These are phyloP conservation scores for Moesziomyces antarcticus DNA, from an alignment of 1,284 basidiomycete species.

Conservation along the genomic window DNA sequence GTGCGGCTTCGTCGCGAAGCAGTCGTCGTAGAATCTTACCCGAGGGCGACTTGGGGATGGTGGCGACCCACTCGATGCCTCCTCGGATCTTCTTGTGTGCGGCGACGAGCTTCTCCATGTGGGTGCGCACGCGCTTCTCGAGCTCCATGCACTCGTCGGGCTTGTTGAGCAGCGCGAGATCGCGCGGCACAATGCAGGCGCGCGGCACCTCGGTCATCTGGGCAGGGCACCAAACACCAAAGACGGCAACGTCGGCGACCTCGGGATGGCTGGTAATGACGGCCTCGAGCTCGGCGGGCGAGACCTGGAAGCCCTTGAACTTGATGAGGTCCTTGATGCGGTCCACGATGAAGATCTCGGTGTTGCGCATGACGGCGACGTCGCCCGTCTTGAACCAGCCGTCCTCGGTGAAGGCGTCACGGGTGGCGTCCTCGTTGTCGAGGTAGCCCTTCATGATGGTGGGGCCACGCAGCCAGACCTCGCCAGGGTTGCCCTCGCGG, in stretches of 20 bases:
- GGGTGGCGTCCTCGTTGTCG: constrained; percentile 37
- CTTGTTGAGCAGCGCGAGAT: constrained; percentile 44
- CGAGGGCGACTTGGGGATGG: constrained; percentile 60
- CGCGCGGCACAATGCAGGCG: constrained; percentile 64
- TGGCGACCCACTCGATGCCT: constrained; percentile 57
- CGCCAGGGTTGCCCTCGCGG: constrained; percentile 68
- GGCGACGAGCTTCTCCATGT: constrained; percentile 57
- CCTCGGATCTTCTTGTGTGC: constrained; percentile 68
- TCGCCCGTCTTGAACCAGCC: constrained; percentile 59
- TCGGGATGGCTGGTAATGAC: constrained; percentile 45
- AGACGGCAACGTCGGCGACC: constrained; percentile 47
- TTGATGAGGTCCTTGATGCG: constrained; percentile 58
- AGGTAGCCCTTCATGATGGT: constrained; percentile 60
- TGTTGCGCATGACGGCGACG: constrained; percentile 53
- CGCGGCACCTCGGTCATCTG: constrained; percentile 60
- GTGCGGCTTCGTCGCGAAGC: constrained; percentile 39
- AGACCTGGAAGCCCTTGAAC: constrained; percentile 59
- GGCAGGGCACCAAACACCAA: constrained; percentile 31
- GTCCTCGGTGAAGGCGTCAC: constrained; percentile 48
- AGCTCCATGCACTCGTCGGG: constrained; percentile 61
- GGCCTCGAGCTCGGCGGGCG: constrained; percentile 56
- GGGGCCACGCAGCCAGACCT: constrained; percentile 43
- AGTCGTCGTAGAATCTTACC: constrained; percentile 63
- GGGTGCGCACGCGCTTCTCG: constrained; percentile 32
- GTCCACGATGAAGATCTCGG: constrained; percentile 59